Percentiles rank a stretch among this genome's conserved stretches.
Conservation (phyloP, 2,329 filamentous ascomycete species). For the Rhexocercosporidium sp. region DNA sequence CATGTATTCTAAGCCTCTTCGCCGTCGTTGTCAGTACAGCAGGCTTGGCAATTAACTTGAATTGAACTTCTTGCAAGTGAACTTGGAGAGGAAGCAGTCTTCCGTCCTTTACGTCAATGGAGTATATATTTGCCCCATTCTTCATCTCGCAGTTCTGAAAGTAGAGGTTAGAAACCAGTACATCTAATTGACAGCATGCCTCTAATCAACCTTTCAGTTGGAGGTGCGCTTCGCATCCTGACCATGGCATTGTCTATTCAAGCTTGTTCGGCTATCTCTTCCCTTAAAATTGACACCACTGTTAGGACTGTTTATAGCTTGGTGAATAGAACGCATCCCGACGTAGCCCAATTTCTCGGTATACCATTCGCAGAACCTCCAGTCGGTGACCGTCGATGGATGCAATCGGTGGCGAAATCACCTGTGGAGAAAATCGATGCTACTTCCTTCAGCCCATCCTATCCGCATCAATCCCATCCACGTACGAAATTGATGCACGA, state of each 20-base stretch:
- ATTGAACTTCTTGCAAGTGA: background rate
- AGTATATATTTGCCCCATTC: background rate
- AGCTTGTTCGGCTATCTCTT: conserved; percentile 9
- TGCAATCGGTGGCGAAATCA: conserved; percentile 34
- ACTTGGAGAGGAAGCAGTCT: background rate
- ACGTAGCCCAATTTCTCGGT: conserved; percentile 44
- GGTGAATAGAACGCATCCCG: conserved; percentile 26
- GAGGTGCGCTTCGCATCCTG: background rate
- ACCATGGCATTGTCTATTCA: background rate
- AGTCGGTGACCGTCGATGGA: conserved; percentile 44
- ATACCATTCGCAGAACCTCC: conserved; percentile 48
- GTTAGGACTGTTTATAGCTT: conserved; percentile 26
- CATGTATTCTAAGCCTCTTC: background rate
- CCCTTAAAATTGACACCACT: conserved; percentile 25
- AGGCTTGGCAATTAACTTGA: background rate
- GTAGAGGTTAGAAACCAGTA: background rate
- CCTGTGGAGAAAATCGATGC: conserved; percentile 23
- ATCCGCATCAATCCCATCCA: conserved; percentile 27
- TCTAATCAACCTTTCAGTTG: background rate
- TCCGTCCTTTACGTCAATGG: background rate
- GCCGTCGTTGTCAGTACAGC: background rate
- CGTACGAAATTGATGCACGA: conserved; percentile 24
- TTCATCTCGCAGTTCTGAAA: background rate
- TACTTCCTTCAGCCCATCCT: conserved; percentile 30
- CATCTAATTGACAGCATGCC: background rate